Conservation (phyloP, 345 rosid species). For the Eutrema japonicum region DNA sequence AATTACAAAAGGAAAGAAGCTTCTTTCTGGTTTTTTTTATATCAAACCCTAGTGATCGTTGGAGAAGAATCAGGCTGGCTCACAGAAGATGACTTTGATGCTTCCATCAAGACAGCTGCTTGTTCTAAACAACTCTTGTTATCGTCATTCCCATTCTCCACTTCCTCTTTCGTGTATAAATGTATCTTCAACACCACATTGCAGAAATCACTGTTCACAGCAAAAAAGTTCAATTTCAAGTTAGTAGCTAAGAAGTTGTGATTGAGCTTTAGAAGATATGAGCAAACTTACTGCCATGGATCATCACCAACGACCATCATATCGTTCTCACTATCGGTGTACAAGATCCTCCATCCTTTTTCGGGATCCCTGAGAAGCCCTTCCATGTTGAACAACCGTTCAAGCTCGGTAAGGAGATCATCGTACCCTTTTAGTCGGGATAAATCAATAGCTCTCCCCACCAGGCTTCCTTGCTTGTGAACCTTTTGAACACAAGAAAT, state of each 20-base stretch:
- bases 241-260: slow-evolving; percentile 8
- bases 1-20: slow-evolving; percentile 5
- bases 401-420: slow-evolving; percentile 78
- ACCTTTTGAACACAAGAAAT: slow-evolving; percentile 54
- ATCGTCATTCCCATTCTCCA: slow-evolving; percentile 87
- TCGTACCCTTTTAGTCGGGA: slow-evolving; percentile 67
- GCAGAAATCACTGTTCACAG: slow-evolving; percentile 74
- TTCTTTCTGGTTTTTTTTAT: slow-evolving; percentile 6
- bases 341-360: slow-evolving; percentile 86
- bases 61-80: slow-evolving; percentile 84
- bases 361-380: slow-evolving; percentile 73
- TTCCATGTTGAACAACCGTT: slow-evolving; percentile 80
- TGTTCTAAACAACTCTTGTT: slow-evolving; percentile 92
- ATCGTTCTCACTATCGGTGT: slow-evolving; percentile 89
- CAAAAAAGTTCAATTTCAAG: not conserved
- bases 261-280: slow-evolving; percentile 18
- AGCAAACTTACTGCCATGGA: slow-evolving; percentile 85
- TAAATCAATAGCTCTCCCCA: slow-evolving; percentile 93
- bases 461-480: slow-evolving; percentile 94
- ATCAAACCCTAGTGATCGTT: slow-evolving; percentile 53
- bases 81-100: slow-evolving; percentile 87
- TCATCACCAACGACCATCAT: slow-evolving; percentile 95
- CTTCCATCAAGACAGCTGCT: slow-evolving; percentile 69
- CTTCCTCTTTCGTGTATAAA: slow-evolving; percentile 81
- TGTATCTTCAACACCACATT: slow-evolving; percentile 83